A percentile compares a stretch with the other conserved stretches of the same genome.
phyloP scores from a whole-genome alignment of 768 basidiomycete genomes.

The Podaxis pistillaris region DNA sequence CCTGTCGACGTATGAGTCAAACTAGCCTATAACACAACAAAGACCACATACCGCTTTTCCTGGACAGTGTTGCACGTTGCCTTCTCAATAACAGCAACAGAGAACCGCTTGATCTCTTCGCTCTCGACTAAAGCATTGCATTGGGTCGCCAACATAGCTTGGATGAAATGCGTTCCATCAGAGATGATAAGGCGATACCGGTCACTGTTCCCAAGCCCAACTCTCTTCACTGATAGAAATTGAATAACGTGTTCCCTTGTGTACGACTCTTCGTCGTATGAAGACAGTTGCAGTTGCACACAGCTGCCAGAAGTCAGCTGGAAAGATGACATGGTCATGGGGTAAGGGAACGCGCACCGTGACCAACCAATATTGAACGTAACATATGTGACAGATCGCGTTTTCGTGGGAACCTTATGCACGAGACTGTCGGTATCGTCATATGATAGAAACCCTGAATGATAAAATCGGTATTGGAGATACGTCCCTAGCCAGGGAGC shows the following conservation, averaged over 20 bases:
- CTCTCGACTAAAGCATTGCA: conserved; percentile 74
- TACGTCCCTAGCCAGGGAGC: not conserved
- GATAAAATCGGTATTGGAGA: not conserved
- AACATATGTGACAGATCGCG: conserved; percentile 21
- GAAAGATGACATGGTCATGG: conserved; percentile 32
- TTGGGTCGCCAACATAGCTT: conserved; percentile 94
- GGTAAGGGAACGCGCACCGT: conserved; percentile 13
- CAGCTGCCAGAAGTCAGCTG: conserved; percentile 64
- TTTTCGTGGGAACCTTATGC: not conserved
- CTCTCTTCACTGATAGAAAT: conserved; percentile 80
- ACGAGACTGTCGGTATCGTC: not conserved
- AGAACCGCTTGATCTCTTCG: conserved; percentile 59
- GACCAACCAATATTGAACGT: not conserved
- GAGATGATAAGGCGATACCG: conserved; percentile 84
- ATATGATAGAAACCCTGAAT: not conserved
- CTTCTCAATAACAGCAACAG: conserved; percentile 67
- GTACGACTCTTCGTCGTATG: conserved; percentile 42
- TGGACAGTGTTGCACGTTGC: conserved; percentile 84
- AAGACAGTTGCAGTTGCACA: conserved; percentile 42
- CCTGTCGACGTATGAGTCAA: conserved; percentile 34
- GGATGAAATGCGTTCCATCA: conserved; percentile 83
- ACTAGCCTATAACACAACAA: conserved; percentile 3
- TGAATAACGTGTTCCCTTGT: conserved; percentile 60
- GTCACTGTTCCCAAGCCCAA: conserved; percentile 46
- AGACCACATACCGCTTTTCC: conserved; percentile 66